Conservation (phyloP, 139 green algal species). For the Axilococcus clingmanii region DNA sequence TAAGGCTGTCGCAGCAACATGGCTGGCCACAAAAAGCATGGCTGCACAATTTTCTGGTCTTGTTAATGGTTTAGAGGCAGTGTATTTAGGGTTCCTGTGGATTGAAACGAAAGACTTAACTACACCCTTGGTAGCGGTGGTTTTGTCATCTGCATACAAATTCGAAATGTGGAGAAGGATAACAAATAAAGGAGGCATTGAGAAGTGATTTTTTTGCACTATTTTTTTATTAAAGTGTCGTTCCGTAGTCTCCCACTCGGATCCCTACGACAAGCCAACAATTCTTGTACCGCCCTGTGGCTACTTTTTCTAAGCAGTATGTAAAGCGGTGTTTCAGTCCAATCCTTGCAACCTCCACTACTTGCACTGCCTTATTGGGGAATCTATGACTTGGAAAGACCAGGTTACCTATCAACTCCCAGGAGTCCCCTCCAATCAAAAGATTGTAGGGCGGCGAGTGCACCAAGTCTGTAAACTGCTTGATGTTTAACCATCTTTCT, state of each 20-base stretch:
- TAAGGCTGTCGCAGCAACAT: conserved; percentile 12
- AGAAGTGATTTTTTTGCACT: too few species aligned
- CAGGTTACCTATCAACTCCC: conserved; percentile 31
- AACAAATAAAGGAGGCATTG: too few species aligned
- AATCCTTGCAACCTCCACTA: conserved; percentile 20
- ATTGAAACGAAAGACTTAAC: conserved; percentile 20
- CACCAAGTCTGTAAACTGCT: conserved; percentile 36
- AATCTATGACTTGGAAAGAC: conserved; percentile 35
- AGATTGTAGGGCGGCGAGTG: conserved; percentile 28
- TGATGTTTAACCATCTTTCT: conserved; percentile 37
- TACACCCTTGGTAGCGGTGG: conserved; percentile 15
- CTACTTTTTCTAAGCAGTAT: conserved; percentile 43
- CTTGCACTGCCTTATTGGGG: conserved; percentile 36
- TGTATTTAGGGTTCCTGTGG: conserved; percentile 21
- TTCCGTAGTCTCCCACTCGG: conserved; percentile 28
- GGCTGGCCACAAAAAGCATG: conserved; percentile 16
- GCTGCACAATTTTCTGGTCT: conserved; percentile 10
- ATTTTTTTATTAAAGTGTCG: conserved; percentile 1
- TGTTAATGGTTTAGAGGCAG: conserved; percentile 8
- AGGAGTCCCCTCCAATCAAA: conserved; percentile 44
- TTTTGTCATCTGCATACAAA: conserved; percentile 5
- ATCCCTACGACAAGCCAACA: conserved; percentile 45
- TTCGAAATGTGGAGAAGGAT: too few species aligned
- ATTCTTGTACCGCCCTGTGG: conserved; percentile 27
- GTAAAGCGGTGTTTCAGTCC: conserved; percentile 31